Base-by-base conservation (phyloP, 2,329 filamentous ascomycete genomes). In the Polytolypa hystricis region DNA sequence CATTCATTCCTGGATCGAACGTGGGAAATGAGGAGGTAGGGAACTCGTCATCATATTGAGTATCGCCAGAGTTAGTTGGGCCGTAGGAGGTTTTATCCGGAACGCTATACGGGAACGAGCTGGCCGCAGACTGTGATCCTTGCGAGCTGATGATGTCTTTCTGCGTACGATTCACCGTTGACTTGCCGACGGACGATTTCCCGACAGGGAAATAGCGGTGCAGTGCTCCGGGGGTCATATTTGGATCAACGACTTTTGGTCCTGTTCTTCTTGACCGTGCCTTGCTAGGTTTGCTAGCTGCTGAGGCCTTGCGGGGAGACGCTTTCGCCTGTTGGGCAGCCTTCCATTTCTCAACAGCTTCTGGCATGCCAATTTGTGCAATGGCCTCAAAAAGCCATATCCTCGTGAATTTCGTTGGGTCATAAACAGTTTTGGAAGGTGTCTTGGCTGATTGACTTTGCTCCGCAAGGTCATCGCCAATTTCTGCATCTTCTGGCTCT, bases 341-440 rank as follows among this genome's bases (percentile, higher is more conserved):
- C 47, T 83, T 73, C 71, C 80, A 87, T 28, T 73, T 71, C 44
- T 78, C 67, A 0, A 83, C 71, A 18, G 72, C 72, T 2, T 77
- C 59, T 3, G 81, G 81, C 37, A 79, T 69, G 0, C 81, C 81
- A 2, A 79, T 54, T 39, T 70, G 74, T 4, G 76, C 72, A 35
- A 83, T 66, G 0, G 71, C 68, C 46, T 79, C 74, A 15, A 81
- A 66, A 4, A 87, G 59, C 83, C 83, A 89, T 7, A 72, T 56
- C 44, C 79, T 73, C 27, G 83, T 74, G 1, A 75, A 64, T 18
- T 75, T 68, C 6, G 67, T 69, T 0, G 84, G 81, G 47, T 86
- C 77, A 47, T 81, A 66, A 0, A 62, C 56, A 19, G 57, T 59
- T 11, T 55, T 49, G 11, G 54, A 53, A 12, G 47, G 47, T 14